phyloP scores from a whole-genome alignment of 1,139 yeast species.

The Kurtzmaniella quercitrusa region DNA sequence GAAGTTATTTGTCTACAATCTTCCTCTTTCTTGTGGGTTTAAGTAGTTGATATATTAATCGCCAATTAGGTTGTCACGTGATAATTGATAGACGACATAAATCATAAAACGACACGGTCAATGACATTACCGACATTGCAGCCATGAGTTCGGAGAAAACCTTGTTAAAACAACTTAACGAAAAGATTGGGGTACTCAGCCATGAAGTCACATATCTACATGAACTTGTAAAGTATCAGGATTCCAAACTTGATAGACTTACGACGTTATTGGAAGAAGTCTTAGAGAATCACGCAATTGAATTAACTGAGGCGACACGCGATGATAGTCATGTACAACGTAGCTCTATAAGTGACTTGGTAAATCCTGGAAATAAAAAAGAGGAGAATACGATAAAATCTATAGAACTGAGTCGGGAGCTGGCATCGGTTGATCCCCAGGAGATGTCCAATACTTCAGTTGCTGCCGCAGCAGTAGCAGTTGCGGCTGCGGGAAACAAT shows the following conservation, averaged over 20 bases:
- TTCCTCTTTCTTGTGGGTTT: no score
- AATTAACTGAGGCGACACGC: neutral
- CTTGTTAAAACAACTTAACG: conserved; percentile 7
- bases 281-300: conserved; percentile 19
- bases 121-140: neutral
- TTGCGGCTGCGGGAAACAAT: neutral
- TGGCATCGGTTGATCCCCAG: neutral
- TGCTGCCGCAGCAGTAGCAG: neutral
- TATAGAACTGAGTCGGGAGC: neutral
- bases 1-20: no score
- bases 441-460: neutral
- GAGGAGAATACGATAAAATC: neutral
- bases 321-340: neutral
- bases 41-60: no score
- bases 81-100: neutral
- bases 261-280: conserved; percentile 28
- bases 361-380: neutral
- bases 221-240: conserved; percentile 36
- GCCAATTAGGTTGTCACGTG: no score
- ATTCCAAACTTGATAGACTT: conserved; percentile 36
- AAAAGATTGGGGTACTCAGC: conserved; percentile 20
- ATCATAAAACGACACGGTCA: neutral
- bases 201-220: conserved; percentile 35
- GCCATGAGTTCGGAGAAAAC: neutral
- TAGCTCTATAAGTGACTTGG: neutral